Base-by-base conservation (phyloP, 2,329 filamentous ascomycete species). In the Clarireedia sp. region DNA sequence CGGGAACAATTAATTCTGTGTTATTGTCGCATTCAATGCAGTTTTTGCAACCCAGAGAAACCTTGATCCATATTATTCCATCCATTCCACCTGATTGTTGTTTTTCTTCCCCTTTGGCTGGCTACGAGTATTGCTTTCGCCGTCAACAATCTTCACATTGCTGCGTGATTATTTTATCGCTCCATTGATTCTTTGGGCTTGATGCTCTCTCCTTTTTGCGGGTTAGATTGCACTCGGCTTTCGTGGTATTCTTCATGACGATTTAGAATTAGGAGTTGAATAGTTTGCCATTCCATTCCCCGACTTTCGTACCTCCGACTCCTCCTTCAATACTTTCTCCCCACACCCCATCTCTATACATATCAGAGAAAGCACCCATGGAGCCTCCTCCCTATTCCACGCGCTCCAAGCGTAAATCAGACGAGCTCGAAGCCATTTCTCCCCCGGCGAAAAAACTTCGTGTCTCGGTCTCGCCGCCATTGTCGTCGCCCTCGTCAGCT, bases 311-410 rank as follows among this genome's bases (percentile, higher is more conserved):
- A 41, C 38, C 14, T n/a, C 16, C 16, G 5, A 5, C 16, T 41
- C 10, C 38, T 41, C 14, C 17, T 8, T 50, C 37, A 23, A 19
- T 41, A 24, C 36, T 50, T 21, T 29, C 48, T 43, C 33, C 17
- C 19, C 14, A 10, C 45, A 37, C 43, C 41, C 21, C 26, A 23
- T 9, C 17, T 24, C 19, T 10, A 21, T 33, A 53, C 16, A 40
- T 29, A 8, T 29, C 33, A 21, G 6, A 26, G 24, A 26, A 26
- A 53, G 14, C 14, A 17, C 14, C 38, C 21, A 53, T 53, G 51
- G 43, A 53, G 19, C 51, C 52, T 19, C 52, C 45, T 17, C 41
- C 52, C 41, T 54, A 54, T 50, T 49, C 45, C n/a, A 54, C 52
- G 8, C 52, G 52, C 19, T 54, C 52, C 21, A 54, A 54, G 8